Conservation (phyloP, 2,329 filamentous ascomycete genomes). For the Aspergillus felis region DNA sequence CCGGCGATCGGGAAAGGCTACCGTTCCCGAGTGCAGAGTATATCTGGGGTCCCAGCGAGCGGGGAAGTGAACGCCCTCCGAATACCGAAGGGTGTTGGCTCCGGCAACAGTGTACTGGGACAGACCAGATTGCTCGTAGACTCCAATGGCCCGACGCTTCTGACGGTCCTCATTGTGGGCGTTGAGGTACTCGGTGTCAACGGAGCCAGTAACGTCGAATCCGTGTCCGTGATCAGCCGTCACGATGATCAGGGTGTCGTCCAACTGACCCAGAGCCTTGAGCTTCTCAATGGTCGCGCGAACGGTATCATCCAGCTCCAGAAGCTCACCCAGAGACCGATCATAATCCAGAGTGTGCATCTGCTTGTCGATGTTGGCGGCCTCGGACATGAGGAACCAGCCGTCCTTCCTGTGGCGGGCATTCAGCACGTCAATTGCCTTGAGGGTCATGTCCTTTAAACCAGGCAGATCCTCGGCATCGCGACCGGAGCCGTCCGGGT, state of each 20-base stretch:
- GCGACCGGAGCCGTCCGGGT: constrained; percentile 61
- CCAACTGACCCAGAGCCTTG: constrained; percentile 59
- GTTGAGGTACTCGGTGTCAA: constrained; percentile 73
- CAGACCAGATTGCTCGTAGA: constrained; percentile 68
- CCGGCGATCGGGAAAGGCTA: constrained; percentile 68
- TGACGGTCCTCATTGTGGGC: constrained; percentile 62
- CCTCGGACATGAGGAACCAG: constrained; percentile 86
- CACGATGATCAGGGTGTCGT: constrained; percentile 74
- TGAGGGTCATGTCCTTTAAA: constrained; percentile 84
- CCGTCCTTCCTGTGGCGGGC: constrained; percentile 63
- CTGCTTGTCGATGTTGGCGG: constrained; percentile 82
- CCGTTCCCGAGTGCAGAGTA: constrained; percentile 69
- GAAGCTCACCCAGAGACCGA: constrained; percentile 75
- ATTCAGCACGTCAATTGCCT: constrained; percentile 76
- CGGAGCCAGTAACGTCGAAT: constrained; percentile 79
- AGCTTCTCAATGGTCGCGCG: constrained; percentile 70
- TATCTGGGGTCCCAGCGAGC: constrained; percentile 82
- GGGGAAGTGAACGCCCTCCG: constrained; percentile 72
- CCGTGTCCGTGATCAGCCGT: constrained; percentile 88
- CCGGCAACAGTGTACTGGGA: constrained; percentile 69
- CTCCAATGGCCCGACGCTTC: constrained; percentile 72
- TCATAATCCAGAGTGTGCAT: constrained; percentile 86
- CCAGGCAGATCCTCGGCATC: constrained; percentile 73
- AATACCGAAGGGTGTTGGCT: constrained; percentile 58
- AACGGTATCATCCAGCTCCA: constrained; percentile 81